A percentile compares a stretch with the other conserved stretches of the same genome.
phyloP scores from a whole-genome alignment of 2,329 filamentous ascomycete species.

The Fusarium sp. region DNA sequence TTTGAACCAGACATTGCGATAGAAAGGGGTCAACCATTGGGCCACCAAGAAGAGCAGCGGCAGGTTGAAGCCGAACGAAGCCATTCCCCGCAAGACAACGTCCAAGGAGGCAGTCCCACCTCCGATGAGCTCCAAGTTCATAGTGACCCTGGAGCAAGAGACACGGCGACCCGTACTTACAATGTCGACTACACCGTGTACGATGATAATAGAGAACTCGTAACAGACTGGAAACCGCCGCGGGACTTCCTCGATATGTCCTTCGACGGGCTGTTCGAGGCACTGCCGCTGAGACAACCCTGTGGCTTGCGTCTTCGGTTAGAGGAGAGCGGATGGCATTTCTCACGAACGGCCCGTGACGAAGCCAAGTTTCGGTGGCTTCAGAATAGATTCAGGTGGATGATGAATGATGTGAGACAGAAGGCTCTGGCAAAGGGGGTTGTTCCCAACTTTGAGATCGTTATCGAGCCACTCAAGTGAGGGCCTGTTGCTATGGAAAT shows the following conservation, averaged over 20 bases:
- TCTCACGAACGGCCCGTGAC: neutral
- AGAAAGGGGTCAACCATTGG: neutral
- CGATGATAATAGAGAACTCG: neutral
- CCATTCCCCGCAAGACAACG: neutral
- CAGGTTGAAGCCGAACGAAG: neutral
- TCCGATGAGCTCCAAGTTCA: neutral
- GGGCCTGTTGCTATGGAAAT: neutral
- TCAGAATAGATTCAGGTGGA: neutral
- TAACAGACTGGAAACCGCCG: neutral
- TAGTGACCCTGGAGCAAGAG: neutral
- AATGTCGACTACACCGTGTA: constrained; percentile 15
- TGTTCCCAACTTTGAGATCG: constrained; percentile 10
- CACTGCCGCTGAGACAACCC: neutral
- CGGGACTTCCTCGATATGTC: neutral
- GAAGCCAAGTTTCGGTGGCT: constrained; percentile 1
- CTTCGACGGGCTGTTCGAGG: neutral
- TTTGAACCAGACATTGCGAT: neutral
- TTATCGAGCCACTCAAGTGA: constrained; percentile 3
- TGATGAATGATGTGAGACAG: neutral
- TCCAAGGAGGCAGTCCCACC: neutral
- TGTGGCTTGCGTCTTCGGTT: neutral
- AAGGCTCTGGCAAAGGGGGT: neutral
- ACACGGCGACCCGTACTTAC: neutral
- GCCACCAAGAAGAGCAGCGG: neutral
- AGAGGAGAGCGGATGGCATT: neutral